Base-by-base conservation (phyloP, 768 basidiomycete genomes). In the Rickenella mellea region DNA sequence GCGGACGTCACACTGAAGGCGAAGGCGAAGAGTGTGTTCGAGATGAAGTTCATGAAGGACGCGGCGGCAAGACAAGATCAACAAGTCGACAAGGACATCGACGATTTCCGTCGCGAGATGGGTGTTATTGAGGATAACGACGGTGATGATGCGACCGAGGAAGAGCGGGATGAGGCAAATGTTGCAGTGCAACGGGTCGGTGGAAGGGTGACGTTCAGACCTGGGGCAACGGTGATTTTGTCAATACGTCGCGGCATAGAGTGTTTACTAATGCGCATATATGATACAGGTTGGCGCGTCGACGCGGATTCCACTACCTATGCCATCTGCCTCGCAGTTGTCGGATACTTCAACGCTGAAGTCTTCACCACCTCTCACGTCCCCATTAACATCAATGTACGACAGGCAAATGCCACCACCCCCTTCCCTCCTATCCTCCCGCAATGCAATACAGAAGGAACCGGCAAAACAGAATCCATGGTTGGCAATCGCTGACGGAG, bases 41-140 rank as follows among this genome's bases (percentile, higher is more conserved):
- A 78, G 48, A 97, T 98, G 96, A 97, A 96, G 64, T 99, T 98
- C 63, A 99, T 99, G 94, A 83, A 85, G 59, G 83, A 92, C 35
- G 93, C 90, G 0, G 80, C 84, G 66, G 76, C 75, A 4, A 69
- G 88, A 48, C 73, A 80, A 43, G 64, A 73, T 51, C 65, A 58
- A 7, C 68, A 70, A 41, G 77, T 74, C 1, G 68, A 80, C 44
- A 70, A 70, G 43, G 71, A 78, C 48, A 78, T 73, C 4, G 84
- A 86, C 43, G 83, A 86, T 51, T 78, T 94, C 45, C 63, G 78
- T 47, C 67, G 66, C 48, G 86, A 89, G 52, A 66, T 96, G 54
- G 77, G 74, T 26, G 58, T 64, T 39, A 57, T 62, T 30, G 59
- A 63, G 14, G 57, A 55, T 4, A 58, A 54, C 1, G 59, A 50